Evolutionary conservation across 1,284 basidiomycete genomes (phyloP).

Genomic region (Moniliella sp.): DNA sequence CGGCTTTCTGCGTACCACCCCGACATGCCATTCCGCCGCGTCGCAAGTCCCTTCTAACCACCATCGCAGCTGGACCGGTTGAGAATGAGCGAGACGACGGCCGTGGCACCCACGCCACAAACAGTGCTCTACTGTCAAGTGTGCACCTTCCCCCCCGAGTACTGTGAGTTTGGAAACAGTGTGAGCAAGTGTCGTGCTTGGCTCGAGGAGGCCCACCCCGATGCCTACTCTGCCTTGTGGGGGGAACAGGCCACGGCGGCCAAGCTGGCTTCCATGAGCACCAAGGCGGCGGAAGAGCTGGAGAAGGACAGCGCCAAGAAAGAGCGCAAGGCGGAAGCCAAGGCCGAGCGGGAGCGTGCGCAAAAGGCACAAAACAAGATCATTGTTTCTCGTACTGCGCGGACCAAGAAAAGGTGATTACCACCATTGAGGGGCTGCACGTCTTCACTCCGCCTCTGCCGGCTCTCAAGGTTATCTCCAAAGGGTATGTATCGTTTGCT

Average conservation of each 20-base stretch:
- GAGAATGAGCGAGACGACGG: too few relatives aligned
- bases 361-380: constrained; percentile 19
- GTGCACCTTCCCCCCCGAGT: constrained; percentile 31
- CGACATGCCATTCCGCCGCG: too few relatives aligned
- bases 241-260: constrained; percentile 22
- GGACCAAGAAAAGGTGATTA: constrained; percentile 32
- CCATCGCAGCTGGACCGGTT: too few relatives aligned
- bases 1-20: too few relatives aligned
- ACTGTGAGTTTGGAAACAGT: constrained; percentile 27
- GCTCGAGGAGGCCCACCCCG: constrained; percentile 15
- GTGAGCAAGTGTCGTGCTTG: constrained; percentile 23
- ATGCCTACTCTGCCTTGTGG: constrained; percentile 14
- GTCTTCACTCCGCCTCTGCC: constrained; percentile 27
- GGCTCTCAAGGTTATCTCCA: constrained; percentile 24
- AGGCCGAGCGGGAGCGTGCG: constrained; percentile 21
- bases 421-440: constrained; percentile 22
- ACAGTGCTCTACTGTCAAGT: constrained; percentile 21
- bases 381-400: constrained; percentile 20
- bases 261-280: constrained; percentile 20
- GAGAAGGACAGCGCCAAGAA: constrained; percentile 27
- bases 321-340: constrained; percentile 28
- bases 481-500: constrained; percentile 13
- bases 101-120: too few relatives aligned
- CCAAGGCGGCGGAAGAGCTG: constrained; percentile 27
- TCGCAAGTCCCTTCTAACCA: too few relatives aligned